Conservation (phyloP, 169 alveolate genomes). For the Perkinsus chesapeaki region DNA sequence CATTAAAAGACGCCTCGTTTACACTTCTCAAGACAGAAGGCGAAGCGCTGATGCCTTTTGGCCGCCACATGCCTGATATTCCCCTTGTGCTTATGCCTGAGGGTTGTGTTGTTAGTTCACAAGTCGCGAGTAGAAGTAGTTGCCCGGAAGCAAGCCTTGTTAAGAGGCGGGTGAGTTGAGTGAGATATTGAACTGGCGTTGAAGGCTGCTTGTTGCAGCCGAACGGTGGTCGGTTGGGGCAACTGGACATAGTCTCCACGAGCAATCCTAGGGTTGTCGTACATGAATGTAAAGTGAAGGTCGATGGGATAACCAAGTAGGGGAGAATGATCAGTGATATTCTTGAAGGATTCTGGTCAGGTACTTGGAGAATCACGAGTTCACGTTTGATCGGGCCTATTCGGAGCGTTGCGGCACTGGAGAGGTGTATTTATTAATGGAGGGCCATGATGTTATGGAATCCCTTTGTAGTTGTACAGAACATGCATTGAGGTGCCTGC, state of each 20-base stretch:
- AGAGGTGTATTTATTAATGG: slow-evolving; percentile 7
- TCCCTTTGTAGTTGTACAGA: slow-evolving; percentile 63
- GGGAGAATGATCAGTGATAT: neutral
- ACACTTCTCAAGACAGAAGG: no score
- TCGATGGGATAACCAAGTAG: slow-evolving; percentile 73
- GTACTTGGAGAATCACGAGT: slow-evolving; percentile 45
- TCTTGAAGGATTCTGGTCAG: neutral
- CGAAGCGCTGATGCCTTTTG: no score
- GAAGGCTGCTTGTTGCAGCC: no score
- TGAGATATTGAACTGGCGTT: no score
- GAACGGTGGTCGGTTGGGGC: slow-evolving; percentile 34
- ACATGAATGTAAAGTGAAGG: slow-evolving; percentile 68
- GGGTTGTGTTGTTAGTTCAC: no score
- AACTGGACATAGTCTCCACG: slow-evolving; percentile 56
- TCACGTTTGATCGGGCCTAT: slow-evolving; percentile 41
- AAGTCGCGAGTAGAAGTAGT: no score
- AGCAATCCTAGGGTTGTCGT: slow-evolving; percentile 62
- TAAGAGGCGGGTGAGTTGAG: no score
- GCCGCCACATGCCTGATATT: no score
- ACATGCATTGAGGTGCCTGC: slow-evolving; percentile 56
- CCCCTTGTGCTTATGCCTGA: no score
- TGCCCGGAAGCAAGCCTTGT: no score
- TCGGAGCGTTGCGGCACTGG: slow-evolving; percentile 41
- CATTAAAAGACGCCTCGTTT: no score
- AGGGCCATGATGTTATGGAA: neutral